Base-by-base conservation (phyloP, 331 rosid genomes). In the Telfairia occidentalis region DNA sequence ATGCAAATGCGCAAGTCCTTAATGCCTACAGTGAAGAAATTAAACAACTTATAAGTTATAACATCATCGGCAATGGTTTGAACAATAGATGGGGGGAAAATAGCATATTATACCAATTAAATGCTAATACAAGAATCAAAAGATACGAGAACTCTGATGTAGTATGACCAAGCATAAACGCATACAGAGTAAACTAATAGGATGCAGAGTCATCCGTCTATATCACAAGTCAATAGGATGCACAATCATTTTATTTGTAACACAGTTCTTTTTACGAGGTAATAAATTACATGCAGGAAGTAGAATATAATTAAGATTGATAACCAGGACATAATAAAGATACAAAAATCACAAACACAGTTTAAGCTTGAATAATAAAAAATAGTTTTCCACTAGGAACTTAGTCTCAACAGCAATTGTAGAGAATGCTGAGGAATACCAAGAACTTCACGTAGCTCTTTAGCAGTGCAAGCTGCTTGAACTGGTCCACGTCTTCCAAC, bases 401-500 rank as follows among this genome's bases (percentile, higher is more conserved):
- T 57, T 26, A 38, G 15, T 52, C 28, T 35, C 63, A 52, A 73
- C 11, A 16, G 13, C 30, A 73, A 53, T 28, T 64, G 18, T 72
- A 29, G 42, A 60, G 42, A 2, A 46, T 72, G 55, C 61, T 19
- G 46, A 74, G 50, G 81, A 76, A 81, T 87, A 95, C 98, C 98
- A 57, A 88, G 93, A 85, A 91, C 73, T 87, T 91, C 98, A 50
- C 96, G 96, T 7, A 91, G 83, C 78, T 91, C 98, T 83, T 91
- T 90, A 52, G 97, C 92, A 54, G 97, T 95, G 79, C 96, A 95
- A 75, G 98, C 97, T 48, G 96, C 93, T 80, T 95, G 98, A 60
- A 89, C 96, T 19, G 98, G 98, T 84, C 98, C 98, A 54, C 93
- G 90, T 83, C 98, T 87, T 84, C 98, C 97, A 63, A 95, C 97